Evolutionary conservation across 257 asterid species (phyloP).

Genomic region (Striga asiatica): DNA sequence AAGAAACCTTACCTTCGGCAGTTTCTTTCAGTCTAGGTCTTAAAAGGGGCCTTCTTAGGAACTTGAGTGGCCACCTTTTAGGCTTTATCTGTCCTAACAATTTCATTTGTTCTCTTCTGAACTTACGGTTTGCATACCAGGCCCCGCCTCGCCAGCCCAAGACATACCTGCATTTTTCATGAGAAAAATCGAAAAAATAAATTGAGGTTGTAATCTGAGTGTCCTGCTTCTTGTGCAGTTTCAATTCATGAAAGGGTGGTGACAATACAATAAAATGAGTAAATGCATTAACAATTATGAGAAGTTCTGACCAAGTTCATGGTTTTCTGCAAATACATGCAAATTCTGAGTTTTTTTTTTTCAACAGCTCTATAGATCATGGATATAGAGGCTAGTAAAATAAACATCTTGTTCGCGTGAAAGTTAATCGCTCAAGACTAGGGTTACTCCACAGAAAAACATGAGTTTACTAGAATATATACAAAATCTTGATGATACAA

Average conservation of each 20-base stretch:
- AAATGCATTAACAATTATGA: too few relatives aligned
- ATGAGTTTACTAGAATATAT: neutral
- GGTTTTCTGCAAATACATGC: too few relatives aligned
- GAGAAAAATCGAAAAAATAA: neutral
- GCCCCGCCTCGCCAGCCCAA: slow-evolving; percentile 92
- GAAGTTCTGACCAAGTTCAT: too few relatives aligned
- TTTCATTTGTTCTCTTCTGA: slow-evolving; percentile 67
- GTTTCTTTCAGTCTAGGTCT: slow-evolving; percentile 27
- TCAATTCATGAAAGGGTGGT: too few relatives aligned
- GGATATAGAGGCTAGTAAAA: neutral
- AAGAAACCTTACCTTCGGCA: slow-evolving; percentile 19
- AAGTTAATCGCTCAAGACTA: neutral
- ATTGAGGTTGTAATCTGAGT: too few relatives aligned
- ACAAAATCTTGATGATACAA: neutral
- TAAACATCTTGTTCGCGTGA: neutral
- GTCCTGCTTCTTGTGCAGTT: too few relatives aligned
- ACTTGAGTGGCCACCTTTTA: slow-evolving; percentile 54
- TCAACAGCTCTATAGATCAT: neutral
- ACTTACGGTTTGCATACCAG: slow-evolving; percentile 50
- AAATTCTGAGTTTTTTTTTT: too few relatives aligned
- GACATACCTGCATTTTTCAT: slow-evolving; percentile 45
- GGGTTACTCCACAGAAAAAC: neutral
- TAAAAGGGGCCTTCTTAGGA: slow-evolving; percentile 47
- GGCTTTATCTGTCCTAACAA: slow-evolving; percentile 52
- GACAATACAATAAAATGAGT: too few relatives aligned